Percentiles rank a stretch among this genome's conserved stretches.
Conservation (phyloP, 1,284 basidiomycete genomes). For the Microbotryomycetes sp. region DNA sequence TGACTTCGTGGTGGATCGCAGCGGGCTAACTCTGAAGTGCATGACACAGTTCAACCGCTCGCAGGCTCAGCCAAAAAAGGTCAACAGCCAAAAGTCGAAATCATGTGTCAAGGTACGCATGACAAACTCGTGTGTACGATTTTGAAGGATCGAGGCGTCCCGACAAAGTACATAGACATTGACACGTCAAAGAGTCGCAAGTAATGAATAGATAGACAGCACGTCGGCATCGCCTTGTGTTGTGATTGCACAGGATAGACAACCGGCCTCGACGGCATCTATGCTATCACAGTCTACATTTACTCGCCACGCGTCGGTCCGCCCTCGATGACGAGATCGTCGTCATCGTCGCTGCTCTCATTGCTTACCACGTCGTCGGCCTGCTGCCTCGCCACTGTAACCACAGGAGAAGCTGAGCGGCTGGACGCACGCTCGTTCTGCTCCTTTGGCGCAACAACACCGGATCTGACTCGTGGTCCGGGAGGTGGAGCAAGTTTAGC, state of each 20-base stretch:
- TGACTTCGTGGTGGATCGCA: no score
- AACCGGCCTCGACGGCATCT: no score
- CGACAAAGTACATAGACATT: constrained; percentile 67
- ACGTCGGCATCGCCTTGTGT: background rate
- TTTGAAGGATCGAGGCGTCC: constrained; percentile 61
- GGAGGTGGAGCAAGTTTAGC: constrained; percentile 20
- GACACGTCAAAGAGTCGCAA: constrained; percentile 33
- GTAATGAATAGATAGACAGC: background rate
- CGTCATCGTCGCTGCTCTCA: constrained; percentile 13
- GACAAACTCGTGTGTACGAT: constrained; percentile 59
- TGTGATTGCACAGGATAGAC: background rate
- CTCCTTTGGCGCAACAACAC: constrained; percentile 2
- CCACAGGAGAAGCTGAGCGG: no score
- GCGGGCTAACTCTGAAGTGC: no score
- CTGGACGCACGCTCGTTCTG: background rate
- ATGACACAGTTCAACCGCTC: constrained; percentile 41
- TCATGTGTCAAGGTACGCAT: constrained; percentile 56
- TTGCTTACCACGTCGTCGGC: background rate
- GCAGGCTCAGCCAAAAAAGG: constrained; percentile 35
- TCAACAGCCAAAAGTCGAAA: constrained; percentile 9
- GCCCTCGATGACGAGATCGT: constrained; percentile 23
- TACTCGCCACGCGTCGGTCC: no score
- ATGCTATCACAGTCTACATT: no score
- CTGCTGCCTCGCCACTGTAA: no score
- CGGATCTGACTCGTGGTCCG: constrained; percentile 3